A percentile compares a stretch with the other conserved stretches of the same genome.
Evolutionary conservation across 108 stramenopile genomes (phyloP).

Genomic region (Discostella pseudostelligera): DNA sequence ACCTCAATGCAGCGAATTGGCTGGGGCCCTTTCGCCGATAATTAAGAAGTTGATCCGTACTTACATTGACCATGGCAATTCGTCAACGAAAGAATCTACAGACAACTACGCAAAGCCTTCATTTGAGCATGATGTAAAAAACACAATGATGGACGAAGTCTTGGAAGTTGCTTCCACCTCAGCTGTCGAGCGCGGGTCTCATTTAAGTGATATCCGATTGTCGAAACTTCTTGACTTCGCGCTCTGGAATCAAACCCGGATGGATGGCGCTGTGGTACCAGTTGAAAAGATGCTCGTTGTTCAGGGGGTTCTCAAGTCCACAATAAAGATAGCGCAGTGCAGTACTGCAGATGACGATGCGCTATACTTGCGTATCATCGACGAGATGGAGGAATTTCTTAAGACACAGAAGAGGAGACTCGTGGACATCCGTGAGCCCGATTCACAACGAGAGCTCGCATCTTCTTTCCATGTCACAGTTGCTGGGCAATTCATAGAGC

Average conservation of each 20-base stretch:
- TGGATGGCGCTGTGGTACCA: slow-evolving; percentile 6
- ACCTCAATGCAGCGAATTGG: slow-evolving; percentile 1
- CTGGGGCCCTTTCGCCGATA: slow-evolving; percentile 13
- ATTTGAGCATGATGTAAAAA: slow-evolving; percentile 3
- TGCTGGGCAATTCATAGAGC: slow-evolving; percentile 23
- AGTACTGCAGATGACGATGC: slow-evolving; percentile 1
- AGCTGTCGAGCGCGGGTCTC: not conserved
- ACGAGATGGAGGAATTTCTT: slow-evolving; percentile 27
- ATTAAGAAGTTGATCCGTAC: slow-evolving; percentile 31
- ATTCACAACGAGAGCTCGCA: slow-evolving; percentile 18
- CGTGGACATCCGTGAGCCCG: slow-evolving; percentile 10
- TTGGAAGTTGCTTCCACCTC: slow-evolving; percentile 13
- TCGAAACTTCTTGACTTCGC: slow-evolving; percentile 30
- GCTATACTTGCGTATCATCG: slow-evolving; percentile 5
- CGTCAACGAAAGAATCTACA: not conserved
- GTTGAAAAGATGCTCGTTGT: slow-evolving; percentile 12
- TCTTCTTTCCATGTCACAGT: slow-evolving; percentile 28
- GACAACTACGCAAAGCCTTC: not conserved
- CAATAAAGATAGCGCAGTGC: slow-evolving; percentile 25
- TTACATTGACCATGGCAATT: slow-evolving; percentile 6
- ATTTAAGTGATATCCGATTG: slow-evolving; percentile 2
- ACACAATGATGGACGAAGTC: slow-evolving; percentile 21
- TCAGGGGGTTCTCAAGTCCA: slow-evolving; percentile 27
- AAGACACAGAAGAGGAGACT: slow-evolving; percentile 21
- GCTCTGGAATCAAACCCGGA: slow-evolving; percentile 18